A percentile compares a stretch with the other conserved stretches of the same genome.
phyloP scores from a whole-genome alignment of 2,329 filamentous ascomycete species.

The Pleochaeta shiraiana region DNA sequence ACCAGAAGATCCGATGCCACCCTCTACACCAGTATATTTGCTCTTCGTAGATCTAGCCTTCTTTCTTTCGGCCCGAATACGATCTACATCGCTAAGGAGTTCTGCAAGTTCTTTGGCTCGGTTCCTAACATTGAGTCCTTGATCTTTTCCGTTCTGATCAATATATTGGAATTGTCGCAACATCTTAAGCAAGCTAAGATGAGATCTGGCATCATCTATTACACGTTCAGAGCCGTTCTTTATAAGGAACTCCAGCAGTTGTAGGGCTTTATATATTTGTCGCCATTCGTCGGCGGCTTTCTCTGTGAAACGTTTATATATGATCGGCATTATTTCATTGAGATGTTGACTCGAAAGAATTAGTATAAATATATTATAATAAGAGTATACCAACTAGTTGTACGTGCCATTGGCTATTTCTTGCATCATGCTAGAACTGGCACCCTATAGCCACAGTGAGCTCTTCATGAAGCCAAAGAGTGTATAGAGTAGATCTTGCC shows the following conservation, averaged over 20 bases:
- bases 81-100: conserved; percentile 77
- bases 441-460: conserved; percentile 8
- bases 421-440: conserved; percentile 41
- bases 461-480: too few species aligned
- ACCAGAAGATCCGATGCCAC: conserved; percentile 40
- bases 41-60: conserved; percentile 78
- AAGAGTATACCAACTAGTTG: conserved; percentile 55
- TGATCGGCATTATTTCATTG: conserved; percentile 99
- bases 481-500: too few species aligned
- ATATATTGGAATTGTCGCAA: conserved; percentile 96
- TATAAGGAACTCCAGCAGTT: conserved; percentile 89
- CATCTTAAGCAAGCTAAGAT: conserved; percentile 94
- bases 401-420: conserved; percentile 97
- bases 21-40: conserved; percentile 91
- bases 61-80: conserved; percentile 63
- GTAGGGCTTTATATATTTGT: conserved; percentile 96
- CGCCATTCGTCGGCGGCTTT: conserved; percentile 97
- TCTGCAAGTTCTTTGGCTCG: conserved; percentile 90
- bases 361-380: conserved; percentile 7
- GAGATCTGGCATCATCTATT: conserved; percentile 88
- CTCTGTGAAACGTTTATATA: conserved; percentile 97
- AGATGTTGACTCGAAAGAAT: conserved; percentile 53
- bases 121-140: conserved; percentile 94
- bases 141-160: conserved; percentile 89
- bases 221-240: conserved; percentile 97